Percentiles rank a stretch among this genome's conserved stretches.
Evolutionary conservation across 2,329 filamentous ascomycete genomes (phyloP).

Genomic region (Sarocladium oryzae): DNA sequence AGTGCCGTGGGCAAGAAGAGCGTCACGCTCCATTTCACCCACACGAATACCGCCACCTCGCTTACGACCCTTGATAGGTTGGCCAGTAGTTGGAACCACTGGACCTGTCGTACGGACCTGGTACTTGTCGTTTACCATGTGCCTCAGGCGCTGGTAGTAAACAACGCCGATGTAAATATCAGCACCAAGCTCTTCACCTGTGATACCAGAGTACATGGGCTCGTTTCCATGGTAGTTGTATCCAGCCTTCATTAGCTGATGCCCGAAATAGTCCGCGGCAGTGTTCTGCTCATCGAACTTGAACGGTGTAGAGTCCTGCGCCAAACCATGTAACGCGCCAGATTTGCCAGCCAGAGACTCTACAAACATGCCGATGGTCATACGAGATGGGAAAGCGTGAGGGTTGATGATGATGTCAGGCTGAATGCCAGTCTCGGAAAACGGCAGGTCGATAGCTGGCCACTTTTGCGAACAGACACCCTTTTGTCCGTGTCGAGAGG

Average conservation of each 20-base stretch:
- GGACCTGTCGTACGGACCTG: conserved; percentile 95
- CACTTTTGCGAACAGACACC: conserved; percentile 96
- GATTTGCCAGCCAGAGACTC: conserved; percentile 95
- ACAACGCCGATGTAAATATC: conserved; percentile 97
- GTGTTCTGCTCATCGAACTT: conserved; percentile 89
- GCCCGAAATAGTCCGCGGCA: conserved; percentile 88
- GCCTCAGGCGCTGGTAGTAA: conserved; percentile 94
- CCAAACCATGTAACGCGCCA: conserved; percentile 87
- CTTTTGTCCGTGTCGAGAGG: conserved; percentile 96
- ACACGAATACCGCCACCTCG: conserved; percentile 98
- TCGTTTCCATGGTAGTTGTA: conserved; percentile 99
- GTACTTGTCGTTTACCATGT: conserved; percentile 99
- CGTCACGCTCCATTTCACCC: conserved; percentile 98
- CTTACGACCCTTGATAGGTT: conserved; percentile 94
- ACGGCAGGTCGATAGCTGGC: conserved; percentile 90
- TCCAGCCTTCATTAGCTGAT: conserved; percentile 89
- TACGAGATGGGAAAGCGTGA: conserved; percentile 97
- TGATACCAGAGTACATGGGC: conserved; percentile 97
- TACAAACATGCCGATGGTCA: conserved; percentile 99
- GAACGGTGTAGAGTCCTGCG: conserved; percentile 94
- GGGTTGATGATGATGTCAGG: conserved; percentile 99
- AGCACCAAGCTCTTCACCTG: conserved; percentile 84
- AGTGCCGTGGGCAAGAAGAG: conserved; percentile 87
- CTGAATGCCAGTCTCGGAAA: conserved; percentile 92
- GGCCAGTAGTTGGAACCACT: conserved; percentile 82